Evolutionary conservation across 2,329 filamentous ascomycete genomes (phyloP), one percentile per base, ranked within the genome.

Genomic region (Aphanocladium album): DNA sequence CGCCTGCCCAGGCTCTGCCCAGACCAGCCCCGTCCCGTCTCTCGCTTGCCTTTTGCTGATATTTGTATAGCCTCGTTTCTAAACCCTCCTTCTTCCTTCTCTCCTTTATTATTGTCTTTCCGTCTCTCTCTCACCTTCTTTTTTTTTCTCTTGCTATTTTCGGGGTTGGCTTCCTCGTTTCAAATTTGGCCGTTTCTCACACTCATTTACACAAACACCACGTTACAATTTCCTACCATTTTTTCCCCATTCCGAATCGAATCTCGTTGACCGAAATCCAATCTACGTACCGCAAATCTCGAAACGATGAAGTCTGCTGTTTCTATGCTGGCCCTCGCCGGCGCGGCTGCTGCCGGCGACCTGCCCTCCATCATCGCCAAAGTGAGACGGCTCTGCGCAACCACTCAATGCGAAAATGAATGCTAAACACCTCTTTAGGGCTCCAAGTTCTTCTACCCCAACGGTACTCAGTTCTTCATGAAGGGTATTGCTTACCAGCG

Each of bases 401-500:
- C 30, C 16, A 51, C 33, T 54, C 39, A 41, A 35, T 23, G 5
- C 54, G 12, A 46, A 37, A 41, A 14, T n/a, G 30, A 41, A 54
- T 63, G 17, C 61, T 45, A 35, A 37, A 19, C 27, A 43, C 21
- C 46, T 66, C 58, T 70, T 60, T 70, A 88, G 84, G 88, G 90
- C 68, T 84, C 84, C 72, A 93, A 95, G 77, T 93, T 97, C 83
- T 97, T 96, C 83, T 93, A 89, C 81, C 83, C 90, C 75, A 89
- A 88, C 69, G 81, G 81, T 64, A 83, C 81, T 19, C 79, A 83
- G 69, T 83, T 83, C 78, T 96, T 87, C 82, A 91, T 98, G 76
- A 91, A 89, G 76, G 95, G 95, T 79, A 82, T 99, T 68, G 95
- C 95, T 67, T 99, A 99, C 79, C 95, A 99, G 81, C 86, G 93